Evolutionary conservation across 2,329 filamentous ascomycete species (phyloP), one percentile per base, ranked within the genome.

Genomic region (Stagonosporopsis rhizophila): DNA sequence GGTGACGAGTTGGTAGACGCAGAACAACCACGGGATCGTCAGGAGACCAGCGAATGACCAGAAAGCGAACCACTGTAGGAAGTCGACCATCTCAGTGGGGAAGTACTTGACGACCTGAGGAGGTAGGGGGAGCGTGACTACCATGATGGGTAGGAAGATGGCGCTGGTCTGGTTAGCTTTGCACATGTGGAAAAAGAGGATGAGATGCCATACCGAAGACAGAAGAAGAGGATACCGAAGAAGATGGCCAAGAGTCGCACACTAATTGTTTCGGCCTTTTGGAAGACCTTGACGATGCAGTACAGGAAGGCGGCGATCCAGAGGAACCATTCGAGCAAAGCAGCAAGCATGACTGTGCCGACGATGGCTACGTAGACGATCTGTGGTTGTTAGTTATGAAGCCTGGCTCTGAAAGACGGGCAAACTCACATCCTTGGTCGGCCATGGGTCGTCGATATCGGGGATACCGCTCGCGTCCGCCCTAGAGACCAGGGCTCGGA

Each of bases 231-330:
- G 50, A 89, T 70, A 42, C 88, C 89, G 66, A 96, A 88, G 19
- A 93, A 66, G 8, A 93, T 77, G n/a, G 92, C 89, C 44, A 98
- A 81, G 5, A 93, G 76, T 57, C 86, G 86, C 59, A 96, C 90
- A 39, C 89, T 92, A 87, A 90, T 92, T 72, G 92, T 89, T 67
- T 96, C 91, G 19, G 94, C 92, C 75, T 98, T 98, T 62, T 86
- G 82, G 69, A 89, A 96, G 27, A 94, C 92, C 75, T 97, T 96
- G 71, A 87, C 80, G 1, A 97, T 81, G 73, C 94, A 98, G 77
- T 97, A 98, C 60, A 95, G 73, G 72, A 98, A 98, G 3, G 94
- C 92, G n/a, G 89, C 87, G 37, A 98, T 83, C 92, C 93, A 97
- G 14, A 98, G 84, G 58, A 96, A 87, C 92, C 95, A 98, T 79